Evolutionary conservation across 2,329 filamentous ascomycete genomes (phyloP).

Genomic region (Beauveria asiatica): DNA sequence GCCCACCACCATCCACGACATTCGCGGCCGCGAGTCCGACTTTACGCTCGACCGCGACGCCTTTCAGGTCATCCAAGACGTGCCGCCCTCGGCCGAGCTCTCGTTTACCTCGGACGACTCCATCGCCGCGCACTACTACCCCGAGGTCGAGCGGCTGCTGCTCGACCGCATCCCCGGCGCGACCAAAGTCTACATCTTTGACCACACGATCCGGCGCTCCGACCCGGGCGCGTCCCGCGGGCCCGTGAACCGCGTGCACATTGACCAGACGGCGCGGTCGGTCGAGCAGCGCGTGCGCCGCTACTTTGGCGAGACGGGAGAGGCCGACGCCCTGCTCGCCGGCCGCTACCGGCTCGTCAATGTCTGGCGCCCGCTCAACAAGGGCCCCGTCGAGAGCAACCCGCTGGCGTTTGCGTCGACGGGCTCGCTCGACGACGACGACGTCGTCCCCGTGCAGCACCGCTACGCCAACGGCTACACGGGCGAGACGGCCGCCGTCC

Average conservation of each 20-base stretch:
- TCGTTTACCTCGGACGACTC: slow-evolving; percentile 61
- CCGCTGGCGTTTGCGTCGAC: slow-evolving; percentile 64
- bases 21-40: slow-evolving; percentile 59
- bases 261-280: slow-evolving; percentile 69
- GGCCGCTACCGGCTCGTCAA: slow-evolving; percentile 78
- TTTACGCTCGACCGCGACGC: slow-evolving; percentile 67
- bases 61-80: slow-evolving; percentile 55
- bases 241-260: slow-evolving; percentile 67
- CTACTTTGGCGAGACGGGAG: slow-evolving; percentile 49
- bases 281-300: slow-evolving; percentile 57
- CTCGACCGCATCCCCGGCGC: slow-evolving; percentile 58
- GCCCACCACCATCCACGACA: slow-evolving; percentile 56
- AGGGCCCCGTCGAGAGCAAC: slow-evolving; percentile 52
- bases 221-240: slow-evolving; percentile 48
- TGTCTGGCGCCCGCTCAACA: slow-evolving; percentile 65
- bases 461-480: slow-evolving; percentile 55
- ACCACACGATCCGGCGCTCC: slow-evolving; percentile 76
- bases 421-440: slow-evolving; percentile 48
- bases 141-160: slow-evolving; percentile 68
- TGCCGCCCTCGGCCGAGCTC: slow-evolving; percentile 46
- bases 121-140: slow-evolving; percentile 70
- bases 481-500: slow-evolving; percentile 67
- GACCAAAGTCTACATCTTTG: slow-evolving; percentile 65
- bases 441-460: slow-evolving; percentile 66
- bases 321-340: slow-evolving; percentile 57